Evolutionary conservation across 352 stramenopile species (phyloP), one percentile per base, ranked within the genome.

Genomic region (Phytophthora constricta): DNA sequence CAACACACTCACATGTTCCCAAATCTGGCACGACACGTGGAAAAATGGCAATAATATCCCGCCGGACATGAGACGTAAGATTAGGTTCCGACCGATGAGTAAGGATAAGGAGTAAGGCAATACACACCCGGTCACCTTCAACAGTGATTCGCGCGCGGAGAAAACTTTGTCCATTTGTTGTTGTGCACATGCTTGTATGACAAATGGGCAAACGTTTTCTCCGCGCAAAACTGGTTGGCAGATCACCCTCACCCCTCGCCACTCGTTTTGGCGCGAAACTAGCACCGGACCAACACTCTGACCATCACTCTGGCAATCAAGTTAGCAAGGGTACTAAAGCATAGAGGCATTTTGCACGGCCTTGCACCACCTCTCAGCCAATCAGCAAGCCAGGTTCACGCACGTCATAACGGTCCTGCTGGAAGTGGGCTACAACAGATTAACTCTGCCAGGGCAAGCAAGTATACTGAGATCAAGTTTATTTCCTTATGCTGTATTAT

Each of bases 401-500:
- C 43, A 8, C 20, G 8, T 50, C 22, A 31, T 16, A 10, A 4
- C 7, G 8, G 7, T 9, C 17, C 39, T 47, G 7, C n/a, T 33
- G 28, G n/a, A 55, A 11, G 50, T 16, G 37, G 11, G 37, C 28
- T 9, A 25, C 62, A 62, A 46, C n/a, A 37, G 47, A 64, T 60
- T 53, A 59, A 64, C 11, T 55, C 37, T 56, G 23, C 19, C 19
- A 9, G 26, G 33, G 48, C 27, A 47, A 37, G 20, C n/a, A 22
- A 27, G 26, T 7, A 64, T 70, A 70, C 33, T 48, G 16, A 58
- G 49, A 59, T 54, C 54, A 70, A 70, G 47, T 60, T n/a, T 47
- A 62, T 50, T 26, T 37, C 3, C 39, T 70, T 64, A 64, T 60
- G 31, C 34, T 70, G 62, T 60, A 63, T 58, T 20, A 64, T 63